These are phyloP conservation scores for Fusarium xylarioides DNA, from an alignment of 2,329 filamentous ascomycete species.

Conservation along the genomic window DNA sequence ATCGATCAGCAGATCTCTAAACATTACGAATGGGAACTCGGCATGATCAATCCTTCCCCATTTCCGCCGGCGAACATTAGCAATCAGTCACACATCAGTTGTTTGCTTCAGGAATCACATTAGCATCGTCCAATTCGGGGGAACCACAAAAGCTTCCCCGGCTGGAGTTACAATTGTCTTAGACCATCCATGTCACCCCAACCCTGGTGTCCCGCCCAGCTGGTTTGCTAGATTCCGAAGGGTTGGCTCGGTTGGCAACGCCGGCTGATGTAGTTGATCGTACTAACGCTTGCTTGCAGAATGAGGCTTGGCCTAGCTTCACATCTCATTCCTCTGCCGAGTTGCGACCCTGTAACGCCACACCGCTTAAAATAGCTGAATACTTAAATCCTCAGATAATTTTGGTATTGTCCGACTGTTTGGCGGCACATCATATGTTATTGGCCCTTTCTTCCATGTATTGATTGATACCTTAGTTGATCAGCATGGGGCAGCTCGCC, in stretches of 20 bases:
- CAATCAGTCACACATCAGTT: neutral
- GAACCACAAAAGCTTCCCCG: constrained; percentile 33
- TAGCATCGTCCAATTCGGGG: constrained; percentile 12
- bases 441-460: neutral
- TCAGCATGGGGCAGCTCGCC: neutral
- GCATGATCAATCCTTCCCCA: neutral
- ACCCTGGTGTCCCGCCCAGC: constrained; percentile 28
- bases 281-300: constrained; percentile 30
- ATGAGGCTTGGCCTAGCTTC: constrained; percentile 20
- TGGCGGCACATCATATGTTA: neutral
- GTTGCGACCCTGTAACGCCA: constrained; percentile 14
- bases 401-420: neutral
- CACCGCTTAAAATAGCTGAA: constrained; percentile 19
- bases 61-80: neutral
- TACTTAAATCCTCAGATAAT: neutral
- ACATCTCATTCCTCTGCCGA: constrained; percentile 19
- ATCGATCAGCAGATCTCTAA: neutral
- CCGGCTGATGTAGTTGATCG: constrained; percentile 16
- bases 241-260: constrained; percentile 35
- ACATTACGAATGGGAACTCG: neutral
- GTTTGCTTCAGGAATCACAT: neutral
- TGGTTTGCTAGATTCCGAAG: constrained; percentile 39
- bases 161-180: constrained; percentile 12
- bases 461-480: neutral
- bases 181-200: constrained; percentile 21